Percentiles rank a stretch among this genome's conserved stretches.
Conservation (phyloP, 2,329 filamentous ascomycete species). For the Berkeleyomyces basicola region DNA sequence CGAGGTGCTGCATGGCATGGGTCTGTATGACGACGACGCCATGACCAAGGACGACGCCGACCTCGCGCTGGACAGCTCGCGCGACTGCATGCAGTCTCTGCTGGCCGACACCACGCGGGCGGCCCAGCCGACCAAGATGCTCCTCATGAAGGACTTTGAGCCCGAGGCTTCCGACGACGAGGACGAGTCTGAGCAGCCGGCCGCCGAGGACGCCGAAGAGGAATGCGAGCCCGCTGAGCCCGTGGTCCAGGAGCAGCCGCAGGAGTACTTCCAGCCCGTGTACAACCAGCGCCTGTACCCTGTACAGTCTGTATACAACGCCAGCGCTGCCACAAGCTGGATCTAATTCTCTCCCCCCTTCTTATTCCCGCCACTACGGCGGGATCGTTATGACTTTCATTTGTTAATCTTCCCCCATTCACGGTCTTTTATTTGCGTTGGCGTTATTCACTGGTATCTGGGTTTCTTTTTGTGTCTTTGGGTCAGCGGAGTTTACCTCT, state of each 20-base stretch:
- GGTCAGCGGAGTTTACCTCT: neutral
- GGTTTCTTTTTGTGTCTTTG: neutral
- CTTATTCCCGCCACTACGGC: neutral
- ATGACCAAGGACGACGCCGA: constrained; percentile 37
- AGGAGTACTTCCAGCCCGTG: neutral
- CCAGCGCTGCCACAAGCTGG: neutral
- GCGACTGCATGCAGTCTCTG: constrained; percentile 36
- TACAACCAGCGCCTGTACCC: neutral
- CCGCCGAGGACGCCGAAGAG: constrained; percentile 27
- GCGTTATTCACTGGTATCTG: neutral
- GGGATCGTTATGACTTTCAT: neutral
- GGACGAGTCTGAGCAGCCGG: constrained; percentile 21
- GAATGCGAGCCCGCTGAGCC: constrained; percentile 23
- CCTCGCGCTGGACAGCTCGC: constrained; percentile 36
- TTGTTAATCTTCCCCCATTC: neutral
- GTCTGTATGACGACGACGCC: constrained; percentile 45
- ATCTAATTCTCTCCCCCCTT: neutral
- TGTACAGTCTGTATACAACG: neutral
- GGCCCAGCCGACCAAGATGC: constrained; percentile 46
- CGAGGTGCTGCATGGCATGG: constrained; percentile 67
- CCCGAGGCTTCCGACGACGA: constrained; percentile 48
- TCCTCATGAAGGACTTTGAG: constrained; percentile 67
- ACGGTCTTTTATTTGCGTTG: neutral
- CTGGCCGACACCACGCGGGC: constrained; percentile 32
- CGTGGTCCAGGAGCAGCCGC: neutral